Base-by-base conservation (phyloP, 805 yeast species). In the Pichia nanzhaoensis region DNA sequence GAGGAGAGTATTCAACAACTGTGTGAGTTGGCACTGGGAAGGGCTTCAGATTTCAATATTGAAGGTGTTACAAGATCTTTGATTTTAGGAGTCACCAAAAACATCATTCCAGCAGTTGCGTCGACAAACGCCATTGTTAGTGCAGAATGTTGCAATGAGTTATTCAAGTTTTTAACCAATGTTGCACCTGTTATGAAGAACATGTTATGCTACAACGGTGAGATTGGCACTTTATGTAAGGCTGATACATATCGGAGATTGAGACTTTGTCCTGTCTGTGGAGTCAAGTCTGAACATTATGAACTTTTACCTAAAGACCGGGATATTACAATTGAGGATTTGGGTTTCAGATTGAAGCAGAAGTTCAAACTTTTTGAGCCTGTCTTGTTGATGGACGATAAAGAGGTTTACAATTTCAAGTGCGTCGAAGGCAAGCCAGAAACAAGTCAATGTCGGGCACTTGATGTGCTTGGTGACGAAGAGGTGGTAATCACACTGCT, bases 41-140 rank as follows among this genome's bases (percentile, higher is more conserved):
- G 98, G 45, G 96, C 96, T 0, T 36, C 59, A 1, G 61, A 71
- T 44, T 88, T 80, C 59, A 73, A 75, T 2, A 91, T 91, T 38
- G 70, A 68, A n/a, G 90, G 91, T 0, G 86, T 91, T 10, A 84
- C 91, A 0, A 73, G 76, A 47, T 66, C 73, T 40, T 73, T 85
- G 34, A 80, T 93, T 0, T 71, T 86, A 42, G 98, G 98, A 0
- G 95, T 91, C 30, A 86, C 88, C 42, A 91, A 91, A 61, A 83
- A 83, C 56, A 90, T 91, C 48, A 84, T 91, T 9, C 99, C 99
- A 0, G 90, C 96, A 1, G 85, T 90, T 44, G 96, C 96, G 1
- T 82, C 95, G 2, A 90, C 97, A 0, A 91, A 93, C 61, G 95
- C 98, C 2, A 74, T 91, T 19, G 77, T 91, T 28, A 96, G 97